Percentiles rank a stretch among this genome's conserved stretches.
These are phyloP conservation scores for Gossypium anomalum DNA, from an alignment of 345 rosid genomes.

Conservation along the genomic window DNA sequence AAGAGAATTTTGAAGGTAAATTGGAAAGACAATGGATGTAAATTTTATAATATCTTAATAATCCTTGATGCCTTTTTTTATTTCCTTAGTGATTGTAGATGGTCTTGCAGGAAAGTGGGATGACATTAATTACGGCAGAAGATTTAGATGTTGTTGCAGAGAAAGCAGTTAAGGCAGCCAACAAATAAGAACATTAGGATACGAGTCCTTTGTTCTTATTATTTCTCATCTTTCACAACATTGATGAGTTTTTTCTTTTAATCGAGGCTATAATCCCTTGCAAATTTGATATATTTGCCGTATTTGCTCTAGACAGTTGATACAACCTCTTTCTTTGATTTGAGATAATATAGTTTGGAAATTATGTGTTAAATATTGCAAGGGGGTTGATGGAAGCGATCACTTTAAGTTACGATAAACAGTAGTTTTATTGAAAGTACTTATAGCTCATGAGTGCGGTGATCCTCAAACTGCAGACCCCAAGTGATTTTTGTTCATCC, in stretches of 20 bases:
- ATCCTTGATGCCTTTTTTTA: neutral
- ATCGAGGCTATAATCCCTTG: too few species aligned
- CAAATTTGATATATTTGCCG: too few species aligned
- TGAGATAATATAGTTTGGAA: too few species aligned
- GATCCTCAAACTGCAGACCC: too few species aligned
- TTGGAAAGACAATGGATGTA: neutral
- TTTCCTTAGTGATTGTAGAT: neutral
- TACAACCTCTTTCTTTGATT: too few species aligned
- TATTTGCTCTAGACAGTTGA: too few species aligned
- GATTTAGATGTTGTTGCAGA: constrained; percentile 96
- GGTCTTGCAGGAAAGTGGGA: constrained; percentile 74
- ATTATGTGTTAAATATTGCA: too few species aligned
- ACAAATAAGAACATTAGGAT: constrained; percentile 22
- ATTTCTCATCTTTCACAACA: neutral
- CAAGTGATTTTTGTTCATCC: too few species aligned
- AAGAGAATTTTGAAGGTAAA: constrained; percentile 86
- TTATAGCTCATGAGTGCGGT: too few species aligned
- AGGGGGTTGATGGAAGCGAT: too few species aligned
- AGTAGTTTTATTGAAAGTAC: too few species aligned
- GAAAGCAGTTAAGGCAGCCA: constrained; percentile 71
- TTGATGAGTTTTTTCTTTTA: constrained; percentile 1
- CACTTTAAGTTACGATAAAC: too few species aligned
- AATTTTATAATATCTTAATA: neutral
- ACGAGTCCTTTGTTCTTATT: neutral
- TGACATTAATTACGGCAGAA: constrained; percentile 80